Conservation (phyloP, 495 filamentous ascomycete species). For the Lophiostoma macrostomum region DNA sequence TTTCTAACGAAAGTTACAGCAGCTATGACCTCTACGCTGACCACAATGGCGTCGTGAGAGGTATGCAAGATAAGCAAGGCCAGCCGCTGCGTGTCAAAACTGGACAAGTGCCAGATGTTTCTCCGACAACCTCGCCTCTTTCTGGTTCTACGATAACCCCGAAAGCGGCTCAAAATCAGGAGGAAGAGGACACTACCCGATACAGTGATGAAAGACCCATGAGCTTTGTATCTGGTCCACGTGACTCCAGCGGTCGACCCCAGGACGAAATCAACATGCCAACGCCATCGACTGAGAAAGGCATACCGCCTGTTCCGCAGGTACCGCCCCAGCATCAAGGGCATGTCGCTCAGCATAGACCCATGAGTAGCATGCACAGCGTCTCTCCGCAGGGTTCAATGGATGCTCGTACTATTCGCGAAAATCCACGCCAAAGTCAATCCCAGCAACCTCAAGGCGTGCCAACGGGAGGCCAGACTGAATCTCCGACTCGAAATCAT, state of each 20-base stretch:
- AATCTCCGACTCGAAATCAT: constrained; percentile 6
- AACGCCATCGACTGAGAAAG: background rate
- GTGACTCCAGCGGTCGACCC: constrained; percentile 27
- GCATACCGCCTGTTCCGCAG: constrained; percentile 12
- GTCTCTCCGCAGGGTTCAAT: too few species aligned
- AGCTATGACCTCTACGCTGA: constrained; percentile 33
- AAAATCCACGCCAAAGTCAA: too few species aligned
- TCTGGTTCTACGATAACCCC: background rate
- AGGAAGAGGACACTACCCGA: constrained; percentile 5
- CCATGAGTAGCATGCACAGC: too few species aligned
- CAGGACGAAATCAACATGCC: constrained; percentile 31
- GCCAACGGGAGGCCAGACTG: background rate
- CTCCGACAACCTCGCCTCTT: background rate
- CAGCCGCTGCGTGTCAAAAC: constrained; percentile 21
- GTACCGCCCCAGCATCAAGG: background rate
- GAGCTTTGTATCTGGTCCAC: constrained; percentile 29
- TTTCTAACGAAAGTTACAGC: constrained; percentile 1
- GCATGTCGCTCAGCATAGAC: too few species aligned
- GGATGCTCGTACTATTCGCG: too few species aligned
- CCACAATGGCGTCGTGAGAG: constrained; percentile 32
- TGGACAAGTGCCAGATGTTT: background rate
- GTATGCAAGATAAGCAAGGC: constrained; percentile 22
- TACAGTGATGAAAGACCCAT: constrained; percentile 31
- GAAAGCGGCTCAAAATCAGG: background rate
- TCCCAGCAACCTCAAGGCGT: background rate